Percentiles rank a stretch among this genome's conserved stretches.
Evolutionary conservation across 306 rosid species (phyloP).

Genomic region (Begonia peltatifolia): DNA sequence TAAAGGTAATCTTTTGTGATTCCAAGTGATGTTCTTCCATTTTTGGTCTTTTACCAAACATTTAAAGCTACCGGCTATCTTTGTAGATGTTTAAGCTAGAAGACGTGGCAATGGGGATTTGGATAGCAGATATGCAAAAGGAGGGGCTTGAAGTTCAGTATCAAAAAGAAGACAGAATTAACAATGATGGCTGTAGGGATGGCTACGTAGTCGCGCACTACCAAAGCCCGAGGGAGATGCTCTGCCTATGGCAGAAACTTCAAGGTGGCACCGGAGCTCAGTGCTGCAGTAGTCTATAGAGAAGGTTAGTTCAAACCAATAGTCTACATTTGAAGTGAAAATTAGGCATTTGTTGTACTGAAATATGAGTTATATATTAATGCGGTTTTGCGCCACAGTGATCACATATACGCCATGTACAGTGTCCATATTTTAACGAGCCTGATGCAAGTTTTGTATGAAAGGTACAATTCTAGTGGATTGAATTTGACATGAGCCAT

Average conservation of each 20-base stretch:
- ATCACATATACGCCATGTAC: no score
- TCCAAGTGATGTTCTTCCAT: no score
- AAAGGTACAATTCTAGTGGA: no score
- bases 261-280: constrained; percentile 10
- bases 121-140: constrained; percentile 42
- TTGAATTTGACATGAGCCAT: no score
- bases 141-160: constrained; percentile 32
- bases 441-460: no score
- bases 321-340: no score
- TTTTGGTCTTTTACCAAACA: neutral
- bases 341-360: no score
- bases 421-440: no score
- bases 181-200: constrained; percentile 39
- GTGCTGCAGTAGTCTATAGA: neutral
- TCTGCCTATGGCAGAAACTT: constrained; percentile 55
- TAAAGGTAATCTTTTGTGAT: constrained; percentile 21
- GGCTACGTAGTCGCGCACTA: constrained; percentile 59
- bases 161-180: constrained; percentile 25
- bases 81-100: constrained; percentile 55
- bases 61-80: no score
- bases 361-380: no score
- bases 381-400: no score
- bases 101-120: constrained; percentile 63
- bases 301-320: no score
- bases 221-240: constrained; percentile 56